Evolutionary conservation across 208 protist genomes (phyloP).

Genomic region (Leishmania arabica): DNA sequence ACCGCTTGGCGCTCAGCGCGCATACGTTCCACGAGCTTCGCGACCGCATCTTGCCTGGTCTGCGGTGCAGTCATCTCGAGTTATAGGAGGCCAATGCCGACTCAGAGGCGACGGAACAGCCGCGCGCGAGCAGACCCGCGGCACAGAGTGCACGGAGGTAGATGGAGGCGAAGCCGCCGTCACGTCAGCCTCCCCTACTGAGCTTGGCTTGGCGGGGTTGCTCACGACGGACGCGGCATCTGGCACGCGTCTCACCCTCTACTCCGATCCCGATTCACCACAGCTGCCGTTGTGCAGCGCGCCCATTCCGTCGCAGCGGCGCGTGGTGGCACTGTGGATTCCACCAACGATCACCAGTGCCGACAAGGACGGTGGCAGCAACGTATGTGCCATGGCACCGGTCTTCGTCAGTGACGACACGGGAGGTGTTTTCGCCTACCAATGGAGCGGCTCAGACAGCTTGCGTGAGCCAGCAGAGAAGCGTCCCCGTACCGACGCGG

Average conservation of each 20-base stretch:
- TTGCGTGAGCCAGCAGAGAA: background rate
- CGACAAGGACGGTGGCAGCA: background rate
- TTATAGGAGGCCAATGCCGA: slow-evolving; percentile 17
- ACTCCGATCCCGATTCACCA: slow-evolving; percentile 7
- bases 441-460: slow-evolving; percentile 3
- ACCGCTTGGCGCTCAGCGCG: slow-evolving; percentile 31
- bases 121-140: slow-evolving; percentile 12
- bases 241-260: slow-evolving; percentile 30
- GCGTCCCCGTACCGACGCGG: background rate
- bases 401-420: slow-evolving; percentile 39
- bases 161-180: slow-evolving; percentile 14
- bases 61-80: background rate
- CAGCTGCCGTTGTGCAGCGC: slow-evolving; percentile 8
- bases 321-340: slow-evolving; percentile 28
- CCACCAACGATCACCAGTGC: background rate
- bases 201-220: slow-evolving; percentile 26
- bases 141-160: slow-evolving; percentile 10
- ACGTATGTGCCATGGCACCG: background rate
- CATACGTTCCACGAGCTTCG: slow-evolving; percentile 47
- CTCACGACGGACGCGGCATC: slow-evolving; percentile 41
- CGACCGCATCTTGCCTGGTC: slow-evolving; percentile 54
- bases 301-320: slow-evolving; percentile 28
- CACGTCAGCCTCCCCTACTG: background rate
- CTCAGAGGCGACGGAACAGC: slow-evolving; percentile 35
- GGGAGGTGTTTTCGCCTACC: slow-evolving; percentile 33